Conservation (phyloP, 176 grass and related monocot genomes). For the Tillandsia leiboldiana region DNA sequence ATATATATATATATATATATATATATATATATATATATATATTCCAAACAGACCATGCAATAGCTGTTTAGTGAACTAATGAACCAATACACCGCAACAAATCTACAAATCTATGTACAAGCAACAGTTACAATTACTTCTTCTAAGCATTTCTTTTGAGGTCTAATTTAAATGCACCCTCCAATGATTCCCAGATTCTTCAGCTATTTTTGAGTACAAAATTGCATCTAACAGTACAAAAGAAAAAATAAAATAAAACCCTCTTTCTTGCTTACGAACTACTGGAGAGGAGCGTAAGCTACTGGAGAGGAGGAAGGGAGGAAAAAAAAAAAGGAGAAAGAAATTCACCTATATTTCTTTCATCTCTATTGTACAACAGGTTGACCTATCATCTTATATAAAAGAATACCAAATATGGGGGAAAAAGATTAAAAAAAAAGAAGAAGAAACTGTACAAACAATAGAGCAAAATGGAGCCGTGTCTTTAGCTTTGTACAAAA, state of each 20-base stretch:
- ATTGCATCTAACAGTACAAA: background rate
- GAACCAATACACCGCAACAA: too few species aligned
- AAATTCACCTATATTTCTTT: background rate
- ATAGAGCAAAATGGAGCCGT: slow-evolving; percentile 11
- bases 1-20: too few species aligned
- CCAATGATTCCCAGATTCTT: background rate
- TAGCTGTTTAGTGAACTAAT: too few species aligned
- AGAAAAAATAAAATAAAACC: background rate
- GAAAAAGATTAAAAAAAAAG: background rate
- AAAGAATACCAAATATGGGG: background rate
- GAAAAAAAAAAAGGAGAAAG: background rate
- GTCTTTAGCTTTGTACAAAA: slow-evolving; percentile 51
- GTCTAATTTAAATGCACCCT: too few species aligned
- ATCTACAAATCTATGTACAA: too few species aligned
- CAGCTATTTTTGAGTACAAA: background rate
- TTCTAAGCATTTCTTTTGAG: too few species aligned
- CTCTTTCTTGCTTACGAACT: slow-evolving; percentile 21
- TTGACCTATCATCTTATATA: too few species aligned
- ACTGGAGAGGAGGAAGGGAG: too few species aligned
- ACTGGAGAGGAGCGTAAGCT: background rate
- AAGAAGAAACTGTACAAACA: slow-evolving; percentile 37
- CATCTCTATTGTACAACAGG: too few species aligned
- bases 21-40: too few species aligned
- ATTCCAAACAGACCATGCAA: too few species aligned
- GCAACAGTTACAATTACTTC: too few species aligned